Conservation (phyloP, 2,329 filamentous ascomycete genomes). For the Juglanconis sp. region DNA sequence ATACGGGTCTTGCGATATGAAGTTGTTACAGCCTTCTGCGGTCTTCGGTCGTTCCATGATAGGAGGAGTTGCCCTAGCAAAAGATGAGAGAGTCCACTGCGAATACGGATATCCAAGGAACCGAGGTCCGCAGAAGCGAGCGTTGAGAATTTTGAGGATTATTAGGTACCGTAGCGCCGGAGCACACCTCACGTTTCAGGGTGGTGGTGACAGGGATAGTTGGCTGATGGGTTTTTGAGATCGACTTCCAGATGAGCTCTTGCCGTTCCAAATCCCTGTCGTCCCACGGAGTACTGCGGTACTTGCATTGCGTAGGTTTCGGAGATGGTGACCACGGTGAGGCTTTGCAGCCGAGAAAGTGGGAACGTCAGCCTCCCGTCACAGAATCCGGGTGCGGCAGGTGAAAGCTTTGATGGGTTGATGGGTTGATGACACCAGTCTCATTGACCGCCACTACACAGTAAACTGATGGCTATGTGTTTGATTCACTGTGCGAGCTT, state of each 20-base stretch:
- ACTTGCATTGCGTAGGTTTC: not conserved
- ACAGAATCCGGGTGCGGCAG: not conserved
- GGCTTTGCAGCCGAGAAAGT: not conserved
- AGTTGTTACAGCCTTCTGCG: not conserved
- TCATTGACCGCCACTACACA: not conserved
- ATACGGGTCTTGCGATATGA: not conserved
- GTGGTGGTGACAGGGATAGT: conserved; percentile 13
- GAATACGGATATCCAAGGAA: not conserved
- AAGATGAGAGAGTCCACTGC: not conserved
- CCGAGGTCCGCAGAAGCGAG: conserved; percentile 8
- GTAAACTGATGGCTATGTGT: not conserved
- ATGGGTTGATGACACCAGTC: not conserved
- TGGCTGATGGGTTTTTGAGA: conserved; percentile 8
- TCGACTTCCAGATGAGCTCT: conserved; percentile 19
- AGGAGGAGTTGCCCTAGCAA: not conserved
- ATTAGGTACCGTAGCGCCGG: conserved; percentile 15
- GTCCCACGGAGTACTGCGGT: not conserved
- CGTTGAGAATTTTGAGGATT: not conserved
- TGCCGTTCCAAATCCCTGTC: conserved; percentile 14
- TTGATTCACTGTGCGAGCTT: not conserved
- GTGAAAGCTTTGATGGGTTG: not conserved
- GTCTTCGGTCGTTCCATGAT: not conserved
- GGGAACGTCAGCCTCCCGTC: not conserved
- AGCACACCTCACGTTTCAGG: conserved; percentile 18
- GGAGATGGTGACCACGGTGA: not conserved